Percentiles rank a stretch among this genome's conserved stretches.
Evolutionary conservation across 768 basidiomycete genomes (phyloP).

Genomic region (Ephemerocybe angulata): DNA sequence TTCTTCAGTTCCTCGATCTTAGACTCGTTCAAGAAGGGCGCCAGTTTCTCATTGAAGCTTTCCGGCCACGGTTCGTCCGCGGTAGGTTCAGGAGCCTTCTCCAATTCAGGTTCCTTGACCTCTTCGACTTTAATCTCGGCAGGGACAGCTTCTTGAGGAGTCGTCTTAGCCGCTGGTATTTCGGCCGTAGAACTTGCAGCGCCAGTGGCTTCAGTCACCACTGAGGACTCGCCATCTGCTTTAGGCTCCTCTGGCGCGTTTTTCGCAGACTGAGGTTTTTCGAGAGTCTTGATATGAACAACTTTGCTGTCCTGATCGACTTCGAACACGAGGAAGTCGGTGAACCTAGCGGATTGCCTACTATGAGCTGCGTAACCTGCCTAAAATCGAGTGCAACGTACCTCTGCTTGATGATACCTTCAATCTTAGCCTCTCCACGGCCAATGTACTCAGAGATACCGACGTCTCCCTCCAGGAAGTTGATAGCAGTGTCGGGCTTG

Average conservation of each 20-base stretch:
- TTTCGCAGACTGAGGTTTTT: conserved; percentile 59
- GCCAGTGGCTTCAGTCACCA: conserved; percentile 17
- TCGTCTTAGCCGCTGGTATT: not conserved
- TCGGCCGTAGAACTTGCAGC: not conserved
- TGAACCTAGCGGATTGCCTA: conserved; percentile 67
- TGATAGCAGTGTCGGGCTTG: conserved; percentile 47
- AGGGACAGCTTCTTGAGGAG: not conserved
- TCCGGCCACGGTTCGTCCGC: conserved; percentile 60
- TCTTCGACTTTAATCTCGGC: not conserved
- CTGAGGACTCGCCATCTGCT: conserved; percentile 18
- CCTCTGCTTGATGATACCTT: conserved; percentile 97
- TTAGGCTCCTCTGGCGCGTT: conserved; percentile 25
- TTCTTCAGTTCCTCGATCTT: conserved; percentile 61
- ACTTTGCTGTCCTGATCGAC: conserved; percentile 79
- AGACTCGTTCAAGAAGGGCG: conserved; percentile 60
- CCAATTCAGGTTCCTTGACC: conserved; percentile 5
- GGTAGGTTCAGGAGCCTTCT: conserved; percentile 17
- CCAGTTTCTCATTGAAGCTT: conserved; percentile 49
- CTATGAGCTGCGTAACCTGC: not conserved
- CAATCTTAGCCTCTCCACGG: conserved; percentile 63
- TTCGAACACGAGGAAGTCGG: conserved; percentile 94
- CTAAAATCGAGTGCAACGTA: conserved; percentile 28
- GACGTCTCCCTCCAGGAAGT: conserved; percentile 76
- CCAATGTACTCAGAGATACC: conserved; percentile 88
- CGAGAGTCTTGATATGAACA: conserved; percentile 76